phyloP scores from a whole-genome alignment of 2,329 filamentous ascomycete species.

The Periconia digitata region DNA sequence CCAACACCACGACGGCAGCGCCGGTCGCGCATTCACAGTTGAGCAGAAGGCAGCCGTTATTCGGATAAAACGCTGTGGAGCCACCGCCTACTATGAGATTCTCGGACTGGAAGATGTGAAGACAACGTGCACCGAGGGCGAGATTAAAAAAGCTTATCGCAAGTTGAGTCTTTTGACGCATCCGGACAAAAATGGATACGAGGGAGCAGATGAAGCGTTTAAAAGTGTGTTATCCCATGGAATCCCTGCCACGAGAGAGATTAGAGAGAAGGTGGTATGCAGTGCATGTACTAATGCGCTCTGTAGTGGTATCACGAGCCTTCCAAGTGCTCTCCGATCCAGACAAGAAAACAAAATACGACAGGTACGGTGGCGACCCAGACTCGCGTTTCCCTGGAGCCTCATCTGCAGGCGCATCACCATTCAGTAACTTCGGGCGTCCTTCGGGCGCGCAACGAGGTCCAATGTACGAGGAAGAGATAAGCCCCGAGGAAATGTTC shows the following conservation, averaged over 20 bases:
- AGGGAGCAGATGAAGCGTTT: conserved; percentile 94
- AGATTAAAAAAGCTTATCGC: conserved; percentile 97
- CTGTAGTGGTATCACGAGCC: conserved; percentile 78
- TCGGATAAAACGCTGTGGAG: conserved; percentile 78
- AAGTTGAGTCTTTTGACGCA: conserved; percentile 93
- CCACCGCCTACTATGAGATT: conserved; percentile 96
- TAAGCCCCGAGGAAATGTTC: conserved; percentile 96
- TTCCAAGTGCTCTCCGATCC: conserved; percentile 92
- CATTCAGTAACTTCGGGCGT: conserved; percentile 64
- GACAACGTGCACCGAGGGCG: conserved; percentile 69
- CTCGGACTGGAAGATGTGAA: conserved; percentile 69
- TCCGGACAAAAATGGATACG: conserved; percentile 97
- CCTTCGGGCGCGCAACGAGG: conserved; percentile 52
- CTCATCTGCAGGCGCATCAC: conserved; percentile 57
- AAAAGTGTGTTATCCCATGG: conserved; percentile 61
- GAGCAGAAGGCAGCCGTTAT: conserved; percentile 92
- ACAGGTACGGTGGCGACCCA: conserved; percentile 87
- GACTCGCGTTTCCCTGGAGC: conserved; percentile 78
- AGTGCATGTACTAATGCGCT: conserved; percentile 4
- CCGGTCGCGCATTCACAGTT: conserved; percentile 75
- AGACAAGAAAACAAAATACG: conserved; percentile 88
- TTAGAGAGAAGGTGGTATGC: conserved; percentile 1
- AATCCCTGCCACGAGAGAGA: not conserved
- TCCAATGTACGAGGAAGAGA: conserved; percentile 82
- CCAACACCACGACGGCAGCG: conserved; percentile 75